Evolutionary conservation across 495 filamentous ascomycete species (phyloP).

Genomic region (Xylaria longipes): DNA sequence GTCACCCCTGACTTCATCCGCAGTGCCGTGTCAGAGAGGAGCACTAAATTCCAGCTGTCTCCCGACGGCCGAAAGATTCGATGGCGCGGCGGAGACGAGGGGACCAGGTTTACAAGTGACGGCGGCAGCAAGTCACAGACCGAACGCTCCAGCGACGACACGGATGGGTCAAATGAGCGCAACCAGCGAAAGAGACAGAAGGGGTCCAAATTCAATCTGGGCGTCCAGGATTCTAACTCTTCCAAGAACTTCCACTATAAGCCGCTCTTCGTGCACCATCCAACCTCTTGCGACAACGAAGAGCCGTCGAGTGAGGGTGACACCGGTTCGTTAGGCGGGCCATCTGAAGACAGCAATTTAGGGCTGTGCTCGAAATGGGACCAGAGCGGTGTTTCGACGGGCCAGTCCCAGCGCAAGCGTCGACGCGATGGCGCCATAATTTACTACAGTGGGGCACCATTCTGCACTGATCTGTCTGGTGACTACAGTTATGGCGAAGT

Average conservation of each 20-base stretch:
- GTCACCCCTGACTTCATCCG: slow-evolving; percentile 76
- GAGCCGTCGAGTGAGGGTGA: slow-evolving; percentile 49
- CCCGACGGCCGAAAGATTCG: slow-evolving; percentile 74
- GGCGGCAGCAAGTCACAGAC: slow-evolving; percentile 52
- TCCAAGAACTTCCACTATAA: slow-evolving; percentile 66
- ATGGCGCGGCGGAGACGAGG: slow-evolving; percentile 71
- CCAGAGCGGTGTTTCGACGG: slow-evolving; percentile 48
- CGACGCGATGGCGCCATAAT: slow-evolving; percentile 74
- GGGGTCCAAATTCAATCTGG: slow-evolving; percentile 45
- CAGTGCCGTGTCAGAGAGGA: slow-evolving; percentile 67
- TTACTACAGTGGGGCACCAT: slow-evolving; percentile 76
- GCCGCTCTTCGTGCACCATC: slow-evolving; percentile 63
- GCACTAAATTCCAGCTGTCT: slow-evolving; percentile 74
- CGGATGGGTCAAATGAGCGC: slow-evolving; percentile 44
- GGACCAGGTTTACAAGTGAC: slow-evolving; percentile 65
- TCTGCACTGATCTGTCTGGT: slow-evolving; percentile 79
- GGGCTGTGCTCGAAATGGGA: slow-evolving; percentile 47
- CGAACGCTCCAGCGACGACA: slow-evolving; percentile 50
- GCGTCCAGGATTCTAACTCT: slow-evolving; percentile 42
- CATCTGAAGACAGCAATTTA: slow-evolving; percentile 48
- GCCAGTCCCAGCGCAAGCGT: slow-evolving; percentile 49
- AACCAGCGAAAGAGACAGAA: slow-evolving; percentile 50
- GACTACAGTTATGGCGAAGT: slow-evolving; percentile 50
- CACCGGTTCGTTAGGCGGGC: slow-evolving; percentile 41
- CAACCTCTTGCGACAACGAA: slow-evolving; percentile 47